Evolutionary conservation across 257 asterid species (phyloP).

Genomic region (Nicotiana knightiana): DNA sequence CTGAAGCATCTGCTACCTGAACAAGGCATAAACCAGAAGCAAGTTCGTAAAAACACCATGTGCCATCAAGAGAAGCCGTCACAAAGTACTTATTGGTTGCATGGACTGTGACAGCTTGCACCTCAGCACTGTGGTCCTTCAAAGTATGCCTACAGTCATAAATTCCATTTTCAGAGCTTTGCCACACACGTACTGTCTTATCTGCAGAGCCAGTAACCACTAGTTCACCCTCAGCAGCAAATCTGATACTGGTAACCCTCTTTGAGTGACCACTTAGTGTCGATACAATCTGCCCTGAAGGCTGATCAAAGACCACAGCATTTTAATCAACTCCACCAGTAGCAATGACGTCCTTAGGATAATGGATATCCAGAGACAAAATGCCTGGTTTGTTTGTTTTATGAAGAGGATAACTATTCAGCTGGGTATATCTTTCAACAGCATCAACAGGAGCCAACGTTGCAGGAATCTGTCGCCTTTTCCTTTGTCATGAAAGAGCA

Average conservation of each 20-base stretch:
- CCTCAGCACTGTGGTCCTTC: constrained; percentile 94
- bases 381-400: constrained; percentile 92
- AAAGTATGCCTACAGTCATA: constrained; percentile 58
- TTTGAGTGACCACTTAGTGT: constrained; percentile 96
- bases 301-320: constrained; percentile 77
- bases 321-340: constrained; percentile 89
- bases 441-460: constrained; percentile 70
- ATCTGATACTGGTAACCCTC: constrained; percentile 61
- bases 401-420: constrained; percentile 88
- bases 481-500: constrained; percentile 82
- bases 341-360: constrained; percentile 87
- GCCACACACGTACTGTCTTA: constrained; percentile 94
- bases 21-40: constrained; percentile 71
- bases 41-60: constrained; percentile 93
- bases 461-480: constrained; percentile 71
- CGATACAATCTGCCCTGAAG: constrained; percentile 86
- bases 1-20: too few species aligned
- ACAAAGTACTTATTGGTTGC: constrained; percentile 85
- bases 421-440: constrained; percentile 82
- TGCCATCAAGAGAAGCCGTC: constrained; percentile 82
- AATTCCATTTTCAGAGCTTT: constrained; percentile 61
- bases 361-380: constrained; percentile 69
- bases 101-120: constrained; percentile 89
- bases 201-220: constrained; percentile 68
- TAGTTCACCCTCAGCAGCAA: constrained; percentile 59